Evolutionary conservation across 176 grass and related monocot species (phyloP), one percentile per base, ranked within the genome.

Genomic region (Canna indica): DNA sequence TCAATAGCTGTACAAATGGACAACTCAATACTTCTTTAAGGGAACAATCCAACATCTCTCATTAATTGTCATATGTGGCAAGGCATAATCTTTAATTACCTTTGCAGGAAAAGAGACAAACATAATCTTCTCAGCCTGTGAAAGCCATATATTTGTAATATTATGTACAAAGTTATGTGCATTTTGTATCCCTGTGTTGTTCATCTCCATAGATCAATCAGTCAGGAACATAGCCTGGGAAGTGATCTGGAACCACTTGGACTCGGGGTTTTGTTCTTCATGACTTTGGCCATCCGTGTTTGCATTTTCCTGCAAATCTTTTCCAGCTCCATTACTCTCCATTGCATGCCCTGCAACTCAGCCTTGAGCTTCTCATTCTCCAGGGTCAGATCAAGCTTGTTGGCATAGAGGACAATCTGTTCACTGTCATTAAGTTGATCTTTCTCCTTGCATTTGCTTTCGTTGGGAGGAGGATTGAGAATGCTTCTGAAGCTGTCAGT

Each of bases 191-290:
- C 16, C 47, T 26, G 22, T 29, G 31, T 14, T 47, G 27, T 20
- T n/a, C 77, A 68, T 15, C 48, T n/a, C 70, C 41, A 75, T 3
- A 47, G 14, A 0, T 62, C 31, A 75, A 17, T 48, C 48, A 50
- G 75, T 97, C 88, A 92, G 63, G 93, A 97, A 87, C 93, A 97
- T 73, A 97, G 88, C 71, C 72, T 92, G 45, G 93, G 93, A 5
- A 97, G 86, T 60, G 93, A 90, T 59, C 86, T 90, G 1, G 86
- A 67, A 11, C 47, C 52, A 64, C 58, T 35, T 36, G 22, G 68
- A 71, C 28, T 67, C 26, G 67, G 22, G 52, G 67, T 74, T 75
- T 47, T 77, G 26, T 63, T 38, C 47, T 92, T 97, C 81, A 17
- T 66, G 31, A 92, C 82, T 80, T 90, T 92, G 74, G 64, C 67